Percentiles rank a stretch among this genome's conserved stretches.
phyloP scores from a whole-genome alignment of 2,329 filamentous ascomycete genomes.

The Arthrobotrys entomopaga region DNA sequence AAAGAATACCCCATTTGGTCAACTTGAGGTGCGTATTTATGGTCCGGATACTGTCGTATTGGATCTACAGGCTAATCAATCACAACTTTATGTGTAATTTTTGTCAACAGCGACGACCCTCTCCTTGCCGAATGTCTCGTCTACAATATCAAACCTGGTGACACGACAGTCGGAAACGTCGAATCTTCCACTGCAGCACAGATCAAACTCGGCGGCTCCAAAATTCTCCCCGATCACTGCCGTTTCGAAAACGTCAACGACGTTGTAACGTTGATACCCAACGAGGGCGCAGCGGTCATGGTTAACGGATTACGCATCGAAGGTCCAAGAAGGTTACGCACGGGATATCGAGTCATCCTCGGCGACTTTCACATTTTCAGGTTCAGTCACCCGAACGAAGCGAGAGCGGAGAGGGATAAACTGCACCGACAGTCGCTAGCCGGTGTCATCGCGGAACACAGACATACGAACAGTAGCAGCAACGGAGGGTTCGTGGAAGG shows the following conservation, averaged over 20 bases:
- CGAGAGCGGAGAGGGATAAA: constrained; percentile 80
- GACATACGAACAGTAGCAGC: constrained; percentile 73
- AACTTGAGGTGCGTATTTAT: constrained; percentile 74
- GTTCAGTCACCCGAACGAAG: constrained; percentile 97
- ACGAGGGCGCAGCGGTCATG: constrained; percentile 95
- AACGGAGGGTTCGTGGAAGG: constrained; percentile 62
- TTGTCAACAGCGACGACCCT: constrained; percentile 73
- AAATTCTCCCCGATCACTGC: constrained; percentile 92
- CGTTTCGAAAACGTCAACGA: constrained; percentile 93
- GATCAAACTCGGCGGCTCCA: constrained; percentile 90
- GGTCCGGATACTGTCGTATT: neutral
- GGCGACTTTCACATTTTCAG: constrained; percentile 99
- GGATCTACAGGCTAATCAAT: constrained; percentile 9
- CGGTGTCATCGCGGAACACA: constrained; percentile 64
- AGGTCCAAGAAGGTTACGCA: constrained; percentile 84
- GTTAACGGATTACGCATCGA: constrained; percentile 92
- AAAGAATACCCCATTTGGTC: constrained; percentile 99
- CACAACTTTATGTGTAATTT: neutral
- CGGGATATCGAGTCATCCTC: constrained; percentile 92
- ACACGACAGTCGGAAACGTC: constrained; percentile 92
- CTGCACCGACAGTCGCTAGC: constrained; percentile 75
- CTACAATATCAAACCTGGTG: constrained; percentile 96
- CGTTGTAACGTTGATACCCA: constrained; percentile 87
- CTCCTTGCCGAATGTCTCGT: constrained; percentile 94
- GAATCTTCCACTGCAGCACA: constrained; percentile 85